A percentile compares a stretch with the other conserved stretches of the same genome.
Evolutionary conservation across 768 basidiomycete species (phyloP).

Genomic region (Tricholoma hemisulphureum): DNA sequence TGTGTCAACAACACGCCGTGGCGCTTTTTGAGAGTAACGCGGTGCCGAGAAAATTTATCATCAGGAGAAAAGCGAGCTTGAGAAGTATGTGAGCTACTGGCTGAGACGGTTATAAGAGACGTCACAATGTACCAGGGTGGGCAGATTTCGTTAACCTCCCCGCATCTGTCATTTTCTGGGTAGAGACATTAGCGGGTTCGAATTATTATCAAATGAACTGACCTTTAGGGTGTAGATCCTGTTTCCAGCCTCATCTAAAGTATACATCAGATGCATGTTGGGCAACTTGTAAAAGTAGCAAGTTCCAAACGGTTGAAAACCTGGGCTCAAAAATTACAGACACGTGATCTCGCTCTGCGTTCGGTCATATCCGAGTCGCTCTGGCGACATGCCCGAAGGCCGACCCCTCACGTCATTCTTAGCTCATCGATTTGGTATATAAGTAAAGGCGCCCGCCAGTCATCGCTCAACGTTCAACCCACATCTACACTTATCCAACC

Average conservation of each 20-base stretch:
- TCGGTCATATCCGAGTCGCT: too few species aligned
- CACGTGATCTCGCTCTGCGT: too few species aligned
- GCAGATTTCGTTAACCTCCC: conserved; percentile 93
- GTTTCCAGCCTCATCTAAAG: conserved; percentile 69
- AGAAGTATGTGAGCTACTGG: conserved; percentile 1
- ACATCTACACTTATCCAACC: background rate
- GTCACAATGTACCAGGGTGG: conserved; percentile 74
- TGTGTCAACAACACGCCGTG: conserved; percentile 88
- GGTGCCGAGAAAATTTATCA: conserved; percentile 98
- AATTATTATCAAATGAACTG: conserved; percentile 14
- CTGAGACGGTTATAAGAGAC: conserved; percentile 1
- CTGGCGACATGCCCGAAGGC: too few species aligned
- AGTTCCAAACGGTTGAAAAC: background rate
- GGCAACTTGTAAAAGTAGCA: background rate
- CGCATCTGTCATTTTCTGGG: conserved; percentile 77
- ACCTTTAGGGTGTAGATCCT: conserved; percentile 94
- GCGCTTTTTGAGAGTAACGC: conserved; percentile 95
- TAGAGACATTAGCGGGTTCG: background rate
- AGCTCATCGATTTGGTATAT: background rate
- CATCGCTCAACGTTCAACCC: background rate
- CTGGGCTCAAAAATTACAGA: conserved; percentile 10
- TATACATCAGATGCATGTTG: conserved; percentile 98
- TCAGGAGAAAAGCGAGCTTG: conserved; percentile 98
- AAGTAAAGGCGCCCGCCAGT: too few species aligned
- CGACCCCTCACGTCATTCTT: conserved; percentile 16